Evolutionary conservation across 1,139 yeast genomes (phyloP), one percentile per base, ranked within the genome.

Genomic region (Dujonia santamariae): DNA sequence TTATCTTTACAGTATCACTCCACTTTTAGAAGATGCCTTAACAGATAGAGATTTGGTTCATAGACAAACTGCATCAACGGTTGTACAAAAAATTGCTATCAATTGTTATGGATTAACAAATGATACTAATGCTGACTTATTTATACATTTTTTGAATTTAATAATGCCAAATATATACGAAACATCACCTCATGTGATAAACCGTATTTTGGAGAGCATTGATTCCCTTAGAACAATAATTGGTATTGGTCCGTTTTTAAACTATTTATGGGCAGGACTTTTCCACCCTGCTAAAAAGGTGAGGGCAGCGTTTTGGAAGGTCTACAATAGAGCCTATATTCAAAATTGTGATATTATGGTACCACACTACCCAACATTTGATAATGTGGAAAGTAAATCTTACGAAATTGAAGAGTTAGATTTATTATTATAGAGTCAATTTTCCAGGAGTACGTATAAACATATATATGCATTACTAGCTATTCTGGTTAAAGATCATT

Each of bases 211-310:
- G 34, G 97, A 88, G 38, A 85, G 92, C 38, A 64, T 92, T 19
- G 94, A 85, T 40, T 83, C 90, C 1, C 56, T 88, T 23, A 67
- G 94, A 29, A 65, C 75, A 37, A 82, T 83, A 0, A 57, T 90
- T 14, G 98, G 99, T 0, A 72, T 78, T 8, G 96, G 96, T 0
- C 49, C 78, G 2, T 70, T 83, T 38, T 58, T 84, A 66, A 81
- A 85, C 48, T 92, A 94, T 55, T 50, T 85, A 0, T 79, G 96
- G 85, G 79, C 83, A 0, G 98, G 98, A 0, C 61, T 94, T 19
- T 92, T 88, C 55, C 98, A 94, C 50, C 95, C 97, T 1, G 96
- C 98, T 0, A 68, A 82, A 37, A 85, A 83, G 49, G 98, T 94
- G 0, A 68, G 98, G 44, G 63, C 61, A 2, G 80, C 95, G 0